Percentiles rank a stretch among this genome's conserved stretches.
Evolutionary conservation across 768 basidiomycete genomes (phyloP).

Genomic region (Tephrocybe sp.): DNA sequence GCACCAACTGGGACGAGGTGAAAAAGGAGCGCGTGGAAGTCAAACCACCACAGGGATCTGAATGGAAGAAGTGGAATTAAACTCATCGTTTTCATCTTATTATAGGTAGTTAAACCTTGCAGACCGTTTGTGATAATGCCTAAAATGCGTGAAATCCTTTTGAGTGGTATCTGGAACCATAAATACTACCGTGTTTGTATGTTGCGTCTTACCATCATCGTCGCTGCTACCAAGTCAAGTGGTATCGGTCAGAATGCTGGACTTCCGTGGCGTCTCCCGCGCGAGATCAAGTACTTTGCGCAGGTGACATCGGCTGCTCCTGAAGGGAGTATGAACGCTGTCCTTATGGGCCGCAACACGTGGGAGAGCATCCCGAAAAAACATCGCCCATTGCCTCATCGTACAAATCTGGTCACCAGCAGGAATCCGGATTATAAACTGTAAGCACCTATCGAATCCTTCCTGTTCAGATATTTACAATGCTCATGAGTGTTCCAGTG

Average conservation of each 20-base stretch:
- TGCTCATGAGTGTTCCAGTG: constrained; percentile 6
- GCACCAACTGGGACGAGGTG: constrained; percentile 95
- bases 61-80: constrained; percentile 79
- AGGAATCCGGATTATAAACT: constrained; percentile 55
- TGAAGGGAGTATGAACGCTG: constrained; percentile 58
- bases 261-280: constrained; percentile 87
- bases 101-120: constrained; percentile 1
- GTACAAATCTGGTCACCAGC: constrained; percentile 79
- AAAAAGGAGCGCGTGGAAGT: constrained; percentile 65
- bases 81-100: neutral
- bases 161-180: too few species aligned
- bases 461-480: neutral
- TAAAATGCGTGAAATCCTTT: too few species aligned
- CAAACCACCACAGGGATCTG: constrained; percentile 80
- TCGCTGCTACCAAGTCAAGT: constrained; percentile 83
- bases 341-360: constrained; percentile 95
- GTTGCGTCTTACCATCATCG: constrained; percentile 83
- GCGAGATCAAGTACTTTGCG: constrained; percentile 93
- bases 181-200: too few species aligned
- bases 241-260: constrained; percentile 79
- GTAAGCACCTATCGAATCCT: constrained; percentile 49
- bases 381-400: constrained; percentile 73
- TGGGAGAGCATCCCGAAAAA: constrained; percentile 95
- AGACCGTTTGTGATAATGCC: neutral
- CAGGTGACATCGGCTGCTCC: constrained; percentile 65